Evolutionary conservation across 1,139 yeast genomes (phyloP).

Genomic region (Suhomyces terraborum): DNA sequence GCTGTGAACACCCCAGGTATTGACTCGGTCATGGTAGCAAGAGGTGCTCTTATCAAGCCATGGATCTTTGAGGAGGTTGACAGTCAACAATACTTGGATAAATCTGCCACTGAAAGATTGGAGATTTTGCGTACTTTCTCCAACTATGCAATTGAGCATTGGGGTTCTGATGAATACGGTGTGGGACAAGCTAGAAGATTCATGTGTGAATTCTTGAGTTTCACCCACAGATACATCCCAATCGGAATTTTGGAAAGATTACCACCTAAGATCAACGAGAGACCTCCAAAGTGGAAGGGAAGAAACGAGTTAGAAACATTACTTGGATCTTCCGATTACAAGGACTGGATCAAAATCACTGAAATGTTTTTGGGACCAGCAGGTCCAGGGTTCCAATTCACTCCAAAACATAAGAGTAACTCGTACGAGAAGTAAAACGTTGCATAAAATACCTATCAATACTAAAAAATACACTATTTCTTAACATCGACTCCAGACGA

Average conservation of each 20-base stretch:
- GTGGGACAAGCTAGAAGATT: constrained; percentile 84
- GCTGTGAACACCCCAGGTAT: constrained; percentile 71
- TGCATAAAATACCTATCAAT: neutral
- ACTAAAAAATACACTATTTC: constrained; percentile 5
- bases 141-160: constrained; percentile 84
- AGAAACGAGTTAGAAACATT: constrained; percentile 90
- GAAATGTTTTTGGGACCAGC: constrained; percentile 94
- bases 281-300: constrained; percentile 95
- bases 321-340: constrained; percentile 79
- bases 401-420: constrained; percentile 94
- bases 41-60: constrained; percentile 97
- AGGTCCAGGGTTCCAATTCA: constrained; percentile 70
- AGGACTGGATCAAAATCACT: constrained; percentile 95
- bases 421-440: constrained; percentile 48
- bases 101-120: constrained; percentile 84
- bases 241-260: constrained; percentile 85
- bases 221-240: constrained; percentile 92
- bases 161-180: constrained; percentile 98
- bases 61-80: constrained; percentile 98
- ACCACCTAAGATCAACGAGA: constrained; percentile 87
- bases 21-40: constrained; percentile 95
- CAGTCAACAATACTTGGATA: constrained; percentile 84
- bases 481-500: constrained; percentile 30
- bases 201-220: constrained; percentile 91
- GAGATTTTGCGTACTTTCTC: constrained; percentile 71